These are phyloP conservation scores for Lipomyces kockii DNA, from an alignment of 805 yeast species.

Conservation along the genomic window DNA sequence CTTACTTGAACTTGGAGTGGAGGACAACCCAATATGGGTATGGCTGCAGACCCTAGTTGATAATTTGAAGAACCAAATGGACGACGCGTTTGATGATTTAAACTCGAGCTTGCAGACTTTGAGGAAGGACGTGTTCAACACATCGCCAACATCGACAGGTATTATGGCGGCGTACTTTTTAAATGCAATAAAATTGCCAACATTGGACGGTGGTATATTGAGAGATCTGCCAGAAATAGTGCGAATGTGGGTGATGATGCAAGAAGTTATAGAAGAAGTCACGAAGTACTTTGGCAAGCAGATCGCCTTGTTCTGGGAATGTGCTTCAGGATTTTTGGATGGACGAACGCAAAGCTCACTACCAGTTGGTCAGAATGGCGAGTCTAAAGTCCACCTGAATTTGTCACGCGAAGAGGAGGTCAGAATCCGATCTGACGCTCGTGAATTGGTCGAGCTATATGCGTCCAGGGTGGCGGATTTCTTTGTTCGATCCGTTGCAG, in stretches of 20 bases:
- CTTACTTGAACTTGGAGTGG: slow-evolving; percentile 64
- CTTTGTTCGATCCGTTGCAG: slow-evolving; percentile 32
- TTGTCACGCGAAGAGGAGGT: slow-evolving; percentile 52
- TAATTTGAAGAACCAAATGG: slow-evolving; percentile 48
- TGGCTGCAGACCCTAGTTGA: slow-evolving; percentile 62
- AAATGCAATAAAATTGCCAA: slow-evolving; percentile 20
- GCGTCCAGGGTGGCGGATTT: slow-evolving; percentile 38
- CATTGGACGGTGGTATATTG: slow-evolving; percentile 30
- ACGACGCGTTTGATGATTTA: slow-evolving; percentile 50
- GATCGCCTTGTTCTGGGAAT: slow-evolving; percentile 58
- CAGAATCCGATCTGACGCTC: slow-evolving; percentile 50
- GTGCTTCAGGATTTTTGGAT: slow-evolving; percentile 58
- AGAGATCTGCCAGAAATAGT: slow-evolving; percentile 60
- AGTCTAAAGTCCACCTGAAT: slow-evolving; percentile 47
- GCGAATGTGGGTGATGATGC: slow-evolving; percentile 63
- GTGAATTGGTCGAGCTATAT: slow-evolving; percentile 47
- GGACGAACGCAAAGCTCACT: slow-evolving; percentile 53
- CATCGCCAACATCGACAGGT: slow-evolving; percentile 9
- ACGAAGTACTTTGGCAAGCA: slow-evolving; percentile 47
- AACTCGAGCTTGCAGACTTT: slow-evolving; percentile 31
- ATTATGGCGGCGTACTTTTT: slow-evolving; percentile 14
- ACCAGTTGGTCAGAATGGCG: slow-evolving; percentile 50
- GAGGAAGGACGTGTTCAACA: slow-evolving; percentile 22
- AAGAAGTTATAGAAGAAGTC: slow-evolving; percentile 51
- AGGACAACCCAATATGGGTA: slow-evolving; percentile 65